Conservation (phyloP, 164 flowering plant species). For the Nymphaea colorata region DNA sequence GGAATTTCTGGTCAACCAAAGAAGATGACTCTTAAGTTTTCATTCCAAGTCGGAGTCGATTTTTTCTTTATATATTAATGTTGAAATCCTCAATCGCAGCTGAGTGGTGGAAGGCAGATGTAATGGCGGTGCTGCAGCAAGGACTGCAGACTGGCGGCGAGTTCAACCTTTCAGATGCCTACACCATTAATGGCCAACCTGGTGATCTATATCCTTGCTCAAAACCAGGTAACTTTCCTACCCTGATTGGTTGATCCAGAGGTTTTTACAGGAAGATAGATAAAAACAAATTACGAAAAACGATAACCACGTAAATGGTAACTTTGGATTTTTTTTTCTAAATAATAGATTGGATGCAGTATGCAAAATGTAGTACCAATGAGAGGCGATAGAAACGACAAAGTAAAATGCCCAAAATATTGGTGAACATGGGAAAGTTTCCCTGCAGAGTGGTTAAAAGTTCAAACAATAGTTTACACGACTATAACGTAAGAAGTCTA, state of each 20-base stretch:
- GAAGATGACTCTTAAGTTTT: no score
- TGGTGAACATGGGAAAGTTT: no score
- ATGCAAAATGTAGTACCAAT: no score
- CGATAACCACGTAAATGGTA: neutral
- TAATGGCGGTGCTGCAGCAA: slow-evolving; percentile 3
- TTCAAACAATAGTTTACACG: no score
- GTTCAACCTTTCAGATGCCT: slow-evolving; percentile 5
- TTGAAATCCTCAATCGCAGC: neutral
- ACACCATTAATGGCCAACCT: slow-evolving; percentile 13
- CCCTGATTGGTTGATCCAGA: neutral
- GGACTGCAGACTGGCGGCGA: slow-evolving; percentile 5
- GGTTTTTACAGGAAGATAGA: neutral
- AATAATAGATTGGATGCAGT: no score
- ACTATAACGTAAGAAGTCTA: no score
- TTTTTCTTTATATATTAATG: no score
- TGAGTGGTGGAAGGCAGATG: slow-evolving; percentile 9
- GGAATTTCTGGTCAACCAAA: no score
- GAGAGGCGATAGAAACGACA: no score
- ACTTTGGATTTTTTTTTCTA: neutral
- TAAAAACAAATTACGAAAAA: neutral
- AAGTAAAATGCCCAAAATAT: no score
- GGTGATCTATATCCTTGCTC: slow-evolving; percentile 26
- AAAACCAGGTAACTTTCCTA: slow-evolving; percentile 6
- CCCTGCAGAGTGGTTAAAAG: no score
- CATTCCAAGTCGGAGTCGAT: no score